These are phyloP conservation scores for Mycena chlorophos DNA, from an alignment of 768 basidiomycete genomes.

Conservation along the genomic window DNA sequence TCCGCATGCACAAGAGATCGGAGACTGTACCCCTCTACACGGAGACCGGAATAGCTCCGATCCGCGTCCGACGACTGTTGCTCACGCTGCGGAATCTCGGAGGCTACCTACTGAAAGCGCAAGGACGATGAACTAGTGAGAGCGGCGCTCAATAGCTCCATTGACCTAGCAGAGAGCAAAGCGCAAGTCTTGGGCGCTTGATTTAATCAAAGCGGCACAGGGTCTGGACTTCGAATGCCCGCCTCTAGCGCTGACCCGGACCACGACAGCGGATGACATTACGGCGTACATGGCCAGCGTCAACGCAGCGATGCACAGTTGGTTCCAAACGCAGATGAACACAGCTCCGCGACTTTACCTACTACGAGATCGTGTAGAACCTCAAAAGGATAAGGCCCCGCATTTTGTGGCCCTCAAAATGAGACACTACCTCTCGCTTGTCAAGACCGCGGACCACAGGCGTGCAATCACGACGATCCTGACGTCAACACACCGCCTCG, in stretches of 20 bases:
- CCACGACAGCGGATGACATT: not conserved
- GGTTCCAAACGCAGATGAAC: not conserved
- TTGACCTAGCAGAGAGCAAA: not conserved
- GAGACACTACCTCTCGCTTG: conserved; percentile 1
- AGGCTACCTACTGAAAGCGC: conserved; percentile 13
- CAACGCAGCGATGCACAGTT: not conserved
- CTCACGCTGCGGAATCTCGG: conserved; percentile 26
- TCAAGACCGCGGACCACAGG: not conserved
- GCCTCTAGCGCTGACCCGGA: not conserved
- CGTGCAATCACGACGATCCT: not conserved
- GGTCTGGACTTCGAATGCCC: not conserved
- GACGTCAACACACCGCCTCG: not conserved
- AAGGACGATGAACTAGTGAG: not conserved
- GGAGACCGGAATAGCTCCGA: conserved; percentile 28
- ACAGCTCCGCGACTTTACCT: not conserved
- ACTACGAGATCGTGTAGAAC: not conserved
- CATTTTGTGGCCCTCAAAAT: not conserved
- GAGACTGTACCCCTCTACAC: conserved; percentile 22
- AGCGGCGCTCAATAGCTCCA: not conserved
- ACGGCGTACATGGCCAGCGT: not conserved
- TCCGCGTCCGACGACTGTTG: conserved; percentile 20
- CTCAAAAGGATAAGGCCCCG: not conserved
- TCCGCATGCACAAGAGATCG: conserved; percentile 21
- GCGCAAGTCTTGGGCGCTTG: not conserved
- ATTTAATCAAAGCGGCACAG: not conserved